Evolutionary conservation across 805 yeast species (phyloP), one percentile per base, ranked within the genome.

Genomic region (Ogataea kodamae): DNA sequence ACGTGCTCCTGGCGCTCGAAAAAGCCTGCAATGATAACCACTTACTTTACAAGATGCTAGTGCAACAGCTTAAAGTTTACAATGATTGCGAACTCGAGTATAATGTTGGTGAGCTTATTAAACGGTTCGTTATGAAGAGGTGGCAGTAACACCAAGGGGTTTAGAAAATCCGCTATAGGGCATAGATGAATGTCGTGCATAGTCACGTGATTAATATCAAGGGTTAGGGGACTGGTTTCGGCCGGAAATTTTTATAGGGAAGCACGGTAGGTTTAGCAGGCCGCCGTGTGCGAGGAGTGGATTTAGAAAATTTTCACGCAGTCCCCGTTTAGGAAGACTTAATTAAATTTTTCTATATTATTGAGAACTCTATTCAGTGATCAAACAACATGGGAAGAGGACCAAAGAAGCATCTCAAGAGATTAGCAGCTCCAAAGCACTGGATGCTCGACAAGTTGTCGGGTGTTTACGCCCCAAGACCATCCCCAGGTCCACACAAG

Each of bases 371-470:
- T 29, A 28, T 37, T 35, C 28, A 39, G 42, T 33, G 41, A 31
- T 25, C 42, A 30, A 35, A 45, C 60, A 77, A 72, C 65, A 78
- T 78, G 85, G 84, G 75, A 65, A 77, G 85, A 78, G 85, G 85
- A 70, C 84, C 84, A 83, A 87, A 88, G 89, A 89, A 90, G 81
- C 97, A 90, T 72, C 82, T 89, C 72, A 89, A 90, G 82, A 88
- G 97, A 83, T 83, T 90, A 74, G 96, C 97, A 71, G 98, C 98
- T 71, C 99, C 99, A 80, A 83, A 89, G 78, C 98, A 92, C 83
- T 92, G 98, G 98, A 85, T 92, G 94, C 86, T 92, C 78, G 98
- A 94, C 94, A 92, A 92, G 78, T 79, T 92, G 76, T 85, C 97
- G 67, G 99, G 99, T 70, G 78, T 86, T 65, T 92, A 92, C 71